Conservation (phyloP, 805 yeast genomes). For the Lachancea quebecensis region DNA sequence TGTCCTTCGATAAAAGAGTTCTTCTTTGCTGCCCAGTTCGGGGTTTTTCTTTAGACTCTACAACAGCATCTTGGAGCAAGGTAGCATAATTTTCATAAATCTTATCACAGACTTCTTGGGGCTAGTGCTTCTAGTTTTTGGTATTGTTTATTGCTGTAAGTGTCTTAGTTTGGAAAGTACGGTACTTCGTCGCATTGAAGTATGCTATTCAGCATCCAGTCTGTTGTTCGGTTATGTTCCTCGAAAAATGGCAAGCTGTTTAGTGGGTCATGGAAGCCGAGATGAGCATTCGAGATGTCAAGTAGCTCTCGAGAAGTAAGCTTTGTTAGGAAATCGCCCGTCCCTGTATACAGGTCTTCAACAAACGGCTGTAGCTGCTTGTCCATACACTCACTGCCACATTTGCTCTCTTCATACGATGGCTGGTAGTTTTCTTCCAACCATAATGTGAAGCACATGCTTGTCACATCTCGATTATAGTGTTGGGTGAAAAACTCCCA, state of each 20-base stretch:
- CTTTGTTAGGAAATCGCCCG: neutral
- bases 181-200: no score
- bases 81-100: slow-evolving; percentile 5
- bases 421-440: slow-evolving; percentile 1
- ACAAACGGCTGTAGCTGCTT: neutral
- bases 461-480: slow-evolving; percentile 11
- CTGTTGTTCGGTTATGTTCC: neutral
- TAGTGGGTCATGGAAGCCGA: neutral
- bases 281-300: neutral
- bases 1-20: neutral
- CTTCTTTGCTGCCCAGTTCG: neutral
- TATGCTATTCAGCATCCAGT: no score
- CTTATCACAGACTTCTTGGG: slow-evolving; percentile 5
- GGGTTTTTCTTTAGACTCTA: slow-evolving; percentile 3
- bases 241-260: neutral
- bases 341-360: slow-evolving; percentile 2
- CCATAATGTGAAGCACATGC: slow-evolving; percentile 5
- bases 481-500: slow-evolving; percentile 22
- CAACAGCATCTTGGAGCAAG: slow-evolving; percentile 5
- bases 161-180: no score
- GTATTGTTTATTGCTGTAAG: neutral
- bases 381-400: neutral
- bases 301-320: neutral
- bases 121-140: neutral
- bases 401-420: neutral